Base-by-base conservation (phyloP, 2,329 filamentous ascomycete genomes). In the Corynespora cassiicola region DNA sequence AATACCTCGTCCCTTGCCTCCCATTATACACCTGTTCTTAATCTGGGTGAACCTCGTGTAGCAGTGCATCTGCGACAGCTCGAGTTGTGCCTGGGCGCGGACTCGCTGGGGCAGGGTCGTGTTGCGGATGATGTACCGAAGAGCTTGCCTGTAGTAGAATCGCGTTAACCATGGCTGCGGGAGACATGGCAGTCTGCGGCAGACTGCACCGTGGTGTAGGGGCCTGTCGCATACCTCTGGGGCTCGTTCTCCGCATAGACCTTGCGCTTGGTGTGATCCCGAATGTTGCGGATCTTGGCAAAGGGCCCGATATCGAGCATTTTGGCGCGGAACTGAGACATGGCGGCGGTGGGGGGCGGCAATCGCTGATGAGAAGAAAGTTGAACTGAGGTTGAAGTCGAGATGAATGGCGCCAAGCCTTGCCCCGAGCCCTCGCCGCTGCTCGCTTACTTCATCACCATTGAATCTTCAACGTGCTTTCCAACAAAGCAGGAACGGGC, bases 241-340 rank as follows among this genome's bases (percentile, higher is more conserved):
- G 90, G 83, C 75, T 99, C 94, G 65, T 86, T 77, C 66, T 90
- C 79, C 65, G 87, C 87, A 63, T 91, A 96, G 42, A 90, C 88
- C 75, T 95, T 92, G 61, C 94, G 87, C 82, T 97, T 99, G 38
- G 90, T 91, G 75, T 97, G 90, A 72, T 99, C 94, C 60, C 94
- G 89, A 66, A 99, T 87, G 54, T 88, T 81, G 54, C 86, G 86
- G 68, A 86, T 82, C 65, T 96, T 96, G 74, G 95, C 72, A 65
- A 88, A 96, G 67, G 89, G 89, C 68, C 87, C 85, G 55, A 97
- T 75, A 58, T 97, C 90, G 56, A 96, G 84, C 77, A 85, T 91
- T 74, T 95, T 95, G 20, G 90, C 79, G 58, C 90, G 80, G 73
- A 96, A 96, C 75, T 91, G 88, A 31, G 88, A 65, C 66, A 69